Evolutionary conservation across 106 monocot species (phyloP).

Genomic region (Narthecium ossifragum): DNA sequence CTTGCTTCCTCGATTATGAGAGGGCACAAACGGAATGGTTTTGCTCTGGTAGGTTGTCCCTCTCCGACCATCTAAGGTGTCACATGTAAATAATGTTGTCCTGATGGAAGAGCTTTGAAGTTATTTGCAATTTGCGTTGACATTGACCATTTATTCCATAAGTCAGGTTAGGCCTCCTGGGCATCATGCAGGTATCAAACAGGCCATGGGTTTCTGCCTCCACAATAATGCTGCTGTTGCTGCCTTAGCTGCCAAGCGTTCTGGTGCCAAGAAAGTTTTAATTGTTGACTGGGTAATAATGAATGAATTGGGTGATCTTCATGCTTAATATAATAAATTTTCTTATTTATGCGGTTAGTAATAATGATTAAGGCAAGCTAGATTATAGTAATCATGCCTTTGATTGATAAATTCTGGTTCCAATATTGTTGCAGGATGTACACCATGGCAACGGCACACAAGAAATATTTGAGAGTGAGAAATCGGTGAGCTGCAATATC

Average conservation of each 20-base stretch:
- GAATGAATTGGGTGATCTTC: background rate
- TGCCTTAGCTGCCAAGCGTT: constrained; percentile 79
- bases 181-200: constrained; percentile 90
- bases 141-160: constrained; percentile 8
- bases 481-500: constrained; percentile 72
- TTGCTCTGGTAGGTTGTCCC: constrained; percentile 71
- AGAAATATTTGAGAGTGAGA: constrained; percentile 89
- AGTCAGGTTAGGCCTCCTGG: constrained; percentile 99
- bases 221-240: constrained; percentile 98
- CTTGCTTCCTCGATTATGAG: constrained; percentile 71
- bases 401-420: no score
- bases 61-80: background rate
- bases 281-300: constrained; percentile 96
- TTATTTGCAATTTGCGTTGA: no score
- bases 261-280: constrained; percentile 88
- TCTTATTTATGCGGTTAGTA: no score
- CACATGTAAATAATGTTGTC: background rate
- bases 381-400: no score
- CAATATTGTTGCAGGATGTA: constrained; percentile 91
- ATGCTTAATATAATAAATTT: background rate
- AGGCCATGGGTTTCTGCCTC: constrained; percentile 98
- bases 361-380: no score
- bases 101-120: no score
- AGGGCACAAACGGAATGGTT: constrained; percentile 70
- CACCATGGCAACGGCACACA: constrained; percentile 99